Conservation (phyloP, 768 basidiomycete species). For the Pleurotus djamor region DNA sequence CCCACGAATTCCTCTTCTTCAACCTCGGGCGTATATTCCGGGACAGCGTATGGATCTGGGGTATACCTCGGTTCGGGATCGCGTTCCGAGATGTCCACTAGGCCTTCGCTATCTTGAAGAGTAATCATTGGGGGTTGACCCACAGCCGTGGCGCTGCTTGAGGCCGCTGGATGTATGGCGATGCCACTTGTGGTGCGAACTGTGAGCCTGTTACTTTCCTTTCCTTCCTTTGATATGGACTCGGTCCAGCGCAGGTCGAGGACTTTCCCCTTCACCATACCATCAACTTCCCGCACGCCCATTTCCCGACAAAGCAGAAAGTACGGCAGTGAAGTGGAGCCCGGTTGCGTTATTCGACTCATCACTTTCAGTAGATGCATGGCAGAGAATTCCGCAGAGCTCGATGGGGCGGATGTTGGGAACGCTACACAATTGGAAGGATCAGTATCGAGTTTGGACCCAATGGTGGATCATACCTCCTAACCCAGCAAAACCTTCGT, state of each 20-base stretch:
- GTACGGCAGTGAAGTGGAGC: conserved; percentile 67
- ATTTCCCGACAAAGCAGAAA: conserved; percentile 81
- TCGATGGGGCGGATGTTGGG: conserved; percentile 39
- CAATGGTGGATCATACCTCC: background rate
- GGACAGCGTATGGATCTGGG: background rate
- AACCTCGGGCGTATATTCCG: conserved; percentile 42
- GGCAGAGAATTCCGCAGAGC: conserved; percentile 69
- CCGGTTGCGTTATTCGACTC: conserved; percentile 68
- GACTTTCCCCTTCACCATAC: conserved; percentile 78
- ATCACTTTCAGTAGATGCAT: conserved; percentile 81
- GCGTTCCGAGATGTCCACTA: conserved; percentile 31
- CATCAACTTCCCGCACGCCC: conserved; percentile 82
- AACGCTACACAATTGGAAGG: conserved; percentile 17
- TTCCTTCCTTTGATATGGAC: conserved; percentile 54
- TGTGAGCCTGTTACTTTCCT: conserved; percentile 15
- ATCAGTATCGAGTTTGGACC: background rate
- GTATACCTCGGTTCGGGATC: conserved; percentile 22
- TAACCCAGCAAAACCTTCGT: background rate
- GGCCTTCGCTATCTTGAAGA: conserved; percentile 8
- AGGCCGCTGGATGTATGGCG: conserved; percentile 9
- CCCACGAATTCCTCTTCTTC: conserved; percentile 61
- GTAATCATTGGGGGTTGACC: background rate
- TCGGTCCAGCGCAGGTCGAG: conserved; percentile 79
- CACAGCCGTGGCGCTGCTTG: conserved; percentile 15
- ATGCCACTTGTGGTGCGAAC: conserved; percentile 17